These are phyloP conservation scores for Scedosporium minutisporum DNA, from an alignment of 2,329 filamentous ascomycete genomes.

Conservation along the genomic window DNA sequence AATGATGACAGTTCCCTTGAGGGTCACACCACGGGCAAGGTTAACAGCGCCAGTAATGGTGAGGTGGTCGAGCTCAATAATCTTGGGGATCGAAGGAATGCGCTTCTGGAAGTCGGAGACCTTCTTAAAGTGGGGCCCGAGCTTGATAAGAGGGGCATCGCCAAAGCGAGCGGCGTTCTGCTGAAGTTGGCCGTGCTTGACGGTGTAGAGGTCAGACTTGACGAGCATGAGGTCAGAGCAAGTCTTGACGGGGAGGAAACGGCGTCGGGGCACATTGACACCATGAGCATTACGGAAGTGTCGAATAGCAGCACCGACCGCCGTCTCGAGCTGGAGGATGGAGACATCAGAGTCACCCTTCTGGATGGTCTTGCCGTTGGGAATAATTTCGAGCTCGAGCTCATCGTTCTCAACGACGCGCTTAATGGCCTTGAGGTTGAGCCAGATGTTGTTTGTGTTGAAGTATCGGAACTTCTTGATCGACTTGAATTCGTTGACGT, in stretches of 20 bases:
- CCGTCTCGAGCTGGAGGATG: slow-evolving; percentile 96
- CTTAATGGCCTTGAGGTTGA: slow-evolving; percentile 96
- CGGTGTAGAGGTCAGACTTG: slow-evolving; percentile 97
- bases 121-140: slow-evolving; percentile 99
- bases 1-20: slow-evolving; percentile 98
- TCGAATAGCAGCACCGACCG: slow-evolving; percentile 94
- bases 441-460: slow-evolving; percentile 99
- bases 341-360: slow-evolving; percentile 98
- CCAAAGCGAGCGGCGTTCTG: slow-evolving; percentile 96
- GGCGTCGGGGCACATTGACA: slow-evolving; percentile 94
- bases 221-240: slow-evolving; percentile 99
- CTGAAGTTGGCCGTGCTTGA: slow-evolving; percentile 96
- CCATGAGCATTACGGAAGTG: slow-evolving; percentile 98
- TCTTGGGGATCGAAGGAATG: slow-evolving; percentile 80
- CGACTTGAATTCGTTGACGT: slow-evolving; percentile 99
- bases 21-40: slow-evolving; percentile 84
- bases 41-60: slow-evolving; percentile 98
- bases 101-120: slow-evolving; percentile 92
- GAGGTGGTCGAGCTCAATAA: slow-evolving; percentile 85
- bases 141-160: slow-evolving; percentile 95
- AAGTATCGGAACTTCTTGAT: slow-evolving; percentile 99
- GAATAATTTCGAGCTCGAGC: slow-evolving; percentile 98
- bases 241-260: slow-evolving; percentile 99
- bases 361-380: slow-evolving; percentile 99
- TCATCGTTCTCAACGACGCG: slow-evolving; percentile 97